Conservation (phyloP, 1,284 basidiomycete genomes). For the Amylostereum chailletii region DNA sequence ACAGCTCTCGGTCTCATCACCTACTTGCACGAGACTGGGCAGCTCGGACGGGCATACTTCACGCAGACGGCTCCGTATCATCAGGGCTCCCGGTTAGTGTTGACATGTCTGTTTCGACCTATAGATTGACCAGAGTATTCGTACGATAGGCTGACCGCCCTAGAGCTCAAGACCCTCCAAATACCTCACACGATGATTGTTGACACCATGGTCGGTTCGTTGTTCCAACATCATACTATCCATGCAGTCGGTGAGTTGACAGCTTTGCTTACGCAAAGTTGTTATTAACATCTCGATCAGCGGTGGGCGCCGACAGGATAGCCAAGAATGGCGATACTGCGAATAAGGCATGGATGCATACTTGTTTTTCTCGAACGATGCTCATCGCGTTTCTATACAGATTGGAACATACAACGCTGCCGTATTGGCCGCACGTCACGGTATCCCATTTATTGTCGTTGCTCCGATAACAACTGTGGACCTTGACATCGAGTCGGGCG, state of each 20-base stretch:
- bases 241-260: slow-evolving; percentile 70
- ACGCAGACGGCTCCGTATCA: slow-evolving; percentile 93
- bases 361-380: slow-evolving; percentile 2
- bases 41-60: slow-evolving; percentile 76
- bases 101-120: neutral
- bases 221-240: slow-evolving; percentile 81
- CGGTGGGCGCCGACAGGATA: slow-evolving; percentile 80
- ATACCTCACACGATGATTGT: slow-evolving; percentile 90
- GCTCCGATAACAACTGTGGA: slow-evolving; percentile 89
- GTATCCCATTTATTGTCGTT: slow-evolving; percentile 83
- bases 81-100: slow-evolving; percentile 66
- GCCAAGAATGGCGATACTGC: slow-evolving; percentile 89
- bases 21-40: slow-evolving; percentile 69
- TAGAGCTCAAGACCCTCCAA: slow-evolving; percentile 76
- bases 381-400: slow-evolving; percentile 25
- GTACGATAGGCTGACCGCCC: slow-evolving; percentile 64
- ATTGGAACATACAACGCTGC: slow-evolving; percentile 90
- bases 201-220: slow-evolving; percentile 89
- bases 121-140: neutral
- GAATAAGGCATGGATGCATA: slow-evolving; percentile 59
- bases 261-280: neutral
- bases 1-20: slow-evolving; percentile 93
- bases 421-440: slow-evolving; percentile 77
- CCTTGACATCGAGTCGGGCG: slow-evolving; percentile 65
- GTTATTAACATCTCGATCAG: slow-evolving; percentile 25